A percentile compares a stretch with the other conserved stretches of the same genome.
Conservation (phyloP, 257 asterid species). For the Nicotiana sylvestris region DNA sequence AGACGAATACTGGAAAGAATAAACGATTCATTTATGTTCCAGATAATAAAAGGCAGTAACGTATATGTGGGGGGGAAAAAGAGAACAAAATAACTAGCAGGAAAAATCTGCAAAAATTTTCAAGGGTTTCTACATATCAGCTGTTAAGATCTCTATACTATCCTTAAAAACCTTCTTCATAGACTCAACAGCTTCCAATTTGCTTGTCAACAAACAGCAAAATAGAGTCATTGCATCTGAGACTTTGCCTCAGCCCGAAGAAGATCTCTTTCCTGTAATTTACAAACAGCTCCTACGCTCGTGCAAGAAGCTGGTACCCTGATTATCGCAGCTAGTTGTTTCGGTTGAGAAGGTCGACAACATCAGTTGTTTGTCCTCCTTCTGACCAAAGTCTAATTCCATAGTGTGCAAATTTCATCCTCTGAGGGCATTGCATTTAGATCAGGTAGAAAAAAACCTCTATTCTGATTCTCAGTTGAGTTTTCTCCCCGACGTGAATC, state of each 20-base stretch:
- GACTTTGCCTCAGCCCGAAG: not conserved
- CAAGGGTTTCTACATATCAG: conserved; percentile 3
- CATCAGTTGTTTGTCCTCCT: not conserved
- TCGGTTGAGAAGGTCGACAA: not conserved
- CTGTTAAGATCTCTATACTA: conserved; percentile 19
- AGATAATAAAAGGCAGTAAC: not conserved
- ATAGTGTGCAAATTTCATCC: conserved; percentile 19
- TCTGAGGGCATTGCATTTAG: conserved; percentile 31
- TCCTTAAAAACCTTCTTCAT: not conserved
- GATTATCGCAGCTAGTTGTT: not conserved
- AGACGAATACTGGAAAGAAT: not conserved
- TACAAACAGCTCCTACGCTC: conserved; percentile 10
- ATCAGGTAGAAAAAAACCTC: conserved; percentile 34
- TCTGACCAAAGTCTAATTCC: not conserved
- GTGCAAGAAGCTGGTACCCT: not conserved
- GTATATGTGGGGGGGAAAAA: not conserved
- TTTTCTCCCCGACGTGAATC: conserved; percentile 1
- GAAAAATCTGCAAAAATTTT: not conserved
- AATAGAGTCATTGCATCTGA: not conserved
- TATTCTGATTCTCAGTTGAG: not conserved
- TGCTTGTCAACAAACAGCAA: not conserved
- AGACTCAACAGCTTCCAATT: not conserved
- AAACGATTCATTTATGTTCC: conserved; percentile 1
- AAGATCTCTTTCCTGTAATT: conserved; percentile 10
- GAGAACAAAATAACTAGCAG: not conserved